Evolutionary conservation across 768 basidiomycete species (phyloP).

Genomic region (Kwoniella mangroviensis): DNA sequence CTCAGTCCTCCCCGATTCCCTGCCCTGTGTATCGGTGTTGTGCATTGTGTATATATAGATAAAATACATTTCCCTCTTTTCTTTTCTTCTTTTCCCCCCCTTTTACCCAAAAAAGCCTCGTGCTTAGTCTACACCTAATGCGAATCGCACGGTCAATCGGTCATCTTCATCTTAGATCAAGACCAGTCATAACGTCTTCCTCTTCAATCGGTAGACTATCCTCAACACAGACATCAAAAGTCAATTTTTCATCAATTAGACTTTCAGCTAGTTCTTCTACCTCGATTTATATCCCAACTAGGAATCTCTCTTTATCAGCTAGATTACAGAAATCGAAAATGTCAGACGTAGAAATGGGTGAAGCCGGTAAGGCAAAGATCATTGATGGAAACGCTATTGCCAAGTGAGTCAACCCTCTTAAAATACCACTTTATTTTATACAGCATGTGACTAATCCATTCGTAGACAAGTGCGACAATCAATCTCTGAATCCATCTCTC

Average conservation of each 20-base stretch:
- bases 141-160: slow-evolving; percentile 21
- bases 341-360: slow-evolving; percentile 29
- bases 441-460: not conserved
- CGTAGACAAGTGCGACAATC: slow-evolving; percentile 76
- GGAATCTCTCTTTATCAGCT: slow-evolving; percentile 5
- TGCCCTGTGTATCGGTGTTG: not conserved
- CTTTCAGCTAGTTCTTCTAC: not conserved
- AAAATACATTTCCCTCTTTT: not conserved
- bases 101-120: slow-evolving; percentile 6
- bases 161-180: slow-evolving; percentile 22
- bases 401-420: slow-evolving; percentile 64
- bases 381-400: slow-evolving; percentile 86
- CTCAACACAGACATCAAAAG: slow-evolving; percentile 1
- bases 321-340: slow-evolving; percentile 20
- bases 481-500: slow-evolving; percentile 72
- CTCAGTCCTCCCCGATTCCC: not conserved
- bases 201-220: slow-evolving; percentile 1
- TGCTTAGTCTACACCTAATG: slow-evolving; percentile 10
- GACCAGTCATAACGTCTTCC: slow-evolving; percentile 3
- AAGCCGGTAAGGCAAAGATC: slow-evolving; percentile 60
- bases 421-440: not conserved
- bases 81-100: not conserved
- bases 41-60: not conserved
- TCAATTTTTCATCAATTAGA: not conserved
- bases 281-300: not conserved